Evolutionary conservation across 2,329 filamentous ascomycete genomes (phyloP).

Genomic region (Aspergillus latus): DNA sequence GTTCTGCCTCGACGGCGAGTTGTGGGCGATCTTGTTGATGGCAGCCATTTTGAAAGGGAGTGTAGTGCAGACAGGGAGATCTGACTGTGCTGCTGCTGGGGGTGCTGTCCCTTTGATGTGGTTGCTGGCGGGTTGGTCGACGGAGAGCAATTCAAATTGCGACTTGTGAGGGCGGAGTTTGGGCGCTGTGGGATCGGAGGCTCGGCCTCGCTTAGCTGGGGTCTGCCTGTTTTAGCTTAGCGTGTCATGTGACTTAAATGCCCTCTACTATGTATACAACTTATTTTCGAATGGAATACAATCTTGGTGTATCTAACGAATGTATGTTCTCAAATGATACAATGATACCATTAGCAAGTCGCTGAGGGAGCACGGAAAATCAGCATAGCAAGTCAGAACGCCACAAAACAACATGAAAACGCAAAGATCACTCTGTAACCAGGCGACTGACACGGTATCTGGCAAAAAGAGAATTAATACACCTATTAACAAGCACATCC

Average conservation of each 20-base stretch:
- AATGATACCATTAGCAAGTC: conserved; percentile 12
- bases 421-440: conserved; percentile 13
- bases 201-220: conserved; percentile 37
- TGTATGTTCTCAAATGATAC: conserved; percentile 14
- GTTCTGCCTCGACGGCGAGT: conserved; percentile 93
- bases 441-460: conserved; percentile 14
- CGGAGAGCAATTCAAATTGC: conserved; percentile 24
- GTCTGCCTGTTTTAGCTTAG: conserved; percentile 27
- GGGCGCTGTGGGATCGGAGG: conserved; percentile 29
- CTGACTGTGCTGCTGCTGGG: conserved; percentile 37
- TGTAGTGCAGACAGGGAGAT: conserved; percentile 41
- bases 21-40: conserved; percentile 97
- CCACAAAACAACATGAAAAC: conserved; percentile 1
- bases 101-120: conserved; percentile 33
- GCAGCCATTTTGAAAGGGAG: conserved; percentile 60
- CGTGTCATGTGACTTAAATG: conserved; percentile 32
- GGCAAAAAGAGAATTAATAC: conserved; percentile 8
- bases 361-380: conserved; percentile 4
- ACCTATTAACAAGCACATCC: conserved; percentile 76
- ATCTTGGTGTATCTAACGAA: not conserved
- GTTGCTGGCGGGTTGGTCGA: conserved; percentile 32
- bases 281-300: not conserved
- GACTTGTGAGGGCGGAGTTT: conserved; percentile 24
- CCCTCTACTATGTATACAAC: conserved; percentile 16
- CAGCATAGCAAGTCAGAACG: conserved; percentile 1